Base-by-base conservation (phyloP, 345 rosid species). In the Aquilaria yunnanensis region DNA sequence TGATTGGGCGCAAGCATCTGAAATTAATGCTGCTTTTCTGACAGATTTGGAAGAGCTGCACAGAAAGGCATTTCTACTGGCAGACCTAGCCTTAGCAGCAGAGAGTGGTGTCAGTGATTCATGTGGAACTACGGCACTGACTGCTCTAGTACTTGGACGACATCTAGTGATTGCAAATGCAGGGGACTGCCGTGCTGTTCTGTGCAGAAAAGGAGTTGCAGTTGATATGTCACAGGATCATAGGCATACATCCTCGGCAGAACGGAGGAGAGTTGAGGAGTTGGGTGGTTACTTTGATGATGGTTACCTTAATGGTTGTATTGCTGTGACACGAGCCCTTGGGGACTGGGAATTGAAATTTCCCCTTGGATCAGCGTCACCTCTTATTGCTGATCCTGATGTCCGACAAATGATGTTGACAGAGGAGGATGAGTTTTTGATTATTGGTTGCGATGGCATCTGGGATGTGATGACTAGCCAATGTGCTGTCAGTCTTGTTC, bases 321-420 rank as follows among this genome's bases (percentile, higher is more conserved):
- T 90, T 2, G 72, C 95, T 1, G 84, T 94, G 54, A 86, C 97
- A 1, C 79, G 97, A 61, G 92, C 96, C 43, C 83, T 94, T 0
- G 97, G 99, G 14, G 99, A 94, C 72, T 90, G 97, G 97, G 89
- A 76, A 59, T 49, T 90, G 72, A 94, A 94, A 75, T 80, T 77
- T 31, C 85, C 88, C 11, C 59, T 61, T 13, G 94, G 90, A 7
- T 63, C 91, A 0, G 58, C 80, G 0, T 88, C 88, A 4, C 92
- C 97, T 58, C 83, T 92, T n/a, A 85, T 79, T 47, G 87, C 98
- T 9, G 96, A 88, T 32, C 98, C 98, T 30, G 98, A 92, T 63
- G 76, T 88, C 57, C 75, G 46, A 47, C 86, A 72, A 61, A 67
- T 73, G 12, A 23, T 56, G 12, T 66, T 92, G 55, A 76, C 92